A percentile compares a stretch with the other conserved stretches of the same genome.
phyloP scores from a whole-genome alignment of 2,329 filamentous ascomycete genomes.

The Juglanconis juglandina region DNA sequence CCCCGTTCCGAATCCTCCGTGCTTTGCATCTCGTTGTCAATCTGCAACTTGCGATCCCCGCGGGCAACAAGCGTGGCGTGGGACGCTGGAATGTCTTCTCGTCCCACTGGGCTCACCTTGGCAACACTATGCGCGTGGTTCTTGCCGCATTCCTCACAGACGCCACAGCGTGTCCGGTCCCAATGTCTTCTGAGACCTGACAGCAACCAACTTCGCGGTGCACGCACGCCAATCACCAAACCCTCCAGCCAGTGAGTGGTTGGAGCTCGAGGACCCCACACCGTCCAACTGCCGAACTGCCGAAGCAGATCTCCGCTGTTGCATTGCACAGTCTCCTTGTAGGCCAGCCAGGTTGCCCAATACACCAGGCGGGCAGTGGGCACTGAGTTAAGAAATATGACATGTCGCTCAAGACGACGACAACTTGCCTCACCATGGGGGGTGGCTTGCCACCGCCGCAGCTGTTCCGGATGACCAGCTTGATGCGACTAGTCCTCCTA shows the following conservation, averaged over 20 bases:
- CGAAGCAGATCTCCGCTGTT: slow-evolving; percentile 11
- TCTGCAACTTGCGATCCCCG: background rate
- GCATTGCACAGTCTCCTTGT: slow-evolving; percentile 4
- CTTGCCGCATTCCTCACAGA: too few relatives aligned
- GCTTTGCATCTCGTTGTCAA: background rate
- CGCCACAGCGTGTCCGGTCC: too few relatives aligned
- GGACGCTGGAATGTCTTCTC: background rate
- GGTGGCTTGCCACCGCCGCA: too few relatives aligned
- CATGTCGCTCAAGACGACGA: background rate
- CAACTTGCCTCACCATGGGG: background rate
- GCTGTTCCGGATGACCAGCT: too few relatives aligned
- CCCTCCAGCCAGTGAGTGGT: background rate
- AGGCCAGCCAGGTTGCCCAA: background rate
- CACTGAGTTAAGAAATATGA: background rate
- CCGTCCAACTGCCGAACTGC: slow-evolving; percentile 8
- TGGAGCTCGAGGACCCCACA: background rate
- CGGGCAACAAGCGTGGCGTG: background rate
- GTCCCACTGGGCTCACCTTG: too few relatives aligned
- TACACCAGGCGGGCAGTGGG: background rate
- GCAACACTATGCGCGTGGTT: too few relatives aligned
- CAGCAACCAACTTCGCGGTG: background rate
- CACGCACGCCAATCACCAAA: background rate
- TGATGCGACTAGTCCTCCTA: too few relatives aligned
- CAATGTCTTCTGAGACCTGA: too few relatives aligned
- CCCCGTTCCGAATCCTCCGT: slow-evolving; percentile 11